A percentile compares a stretch with the other conserved stretches of the same genome.
Evolutionary conservation across 163 green algal species (phyloP).

Genomic region (Volvox carteri): DNA sequence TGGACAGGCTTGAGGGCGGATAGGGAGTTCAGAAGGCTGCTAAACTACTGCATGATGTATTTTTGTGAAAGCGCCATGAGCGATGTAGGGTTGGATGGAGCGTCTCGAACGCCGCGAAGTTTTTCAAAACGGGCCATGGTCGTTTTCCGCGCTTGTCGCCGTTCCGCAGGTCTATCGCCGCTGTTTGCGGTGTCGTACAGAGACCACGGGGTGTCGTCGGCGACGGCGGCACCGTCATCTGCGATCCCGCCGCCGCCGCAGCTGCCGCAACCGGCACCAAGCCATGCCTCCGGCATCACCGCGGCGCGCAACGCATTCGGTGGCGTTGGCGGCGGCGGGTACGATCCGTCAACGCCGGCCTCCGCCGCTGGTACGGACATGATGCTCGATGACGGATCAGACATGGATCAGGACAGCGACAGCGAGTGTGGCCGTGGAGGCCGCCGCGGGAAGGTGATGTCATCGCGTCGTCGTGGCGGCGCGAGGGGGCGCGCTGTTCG

Average conservation of each 20-base stretch:
- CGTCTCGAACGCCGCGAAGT: too few relatives aligned
- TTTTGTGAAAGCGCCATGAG: too few relatives aligned
- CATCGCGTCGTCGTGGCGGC: not conserved
- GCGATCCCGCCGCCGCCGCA: not conserved
- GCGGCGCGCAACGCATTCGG: not conserved
- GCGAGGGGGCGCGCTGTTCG: not conserved
- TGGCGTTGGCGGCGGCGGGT: not conserved
- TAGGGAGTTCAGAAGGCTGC: too few relatives aligned
- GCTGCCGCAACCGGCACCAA: not conserved
- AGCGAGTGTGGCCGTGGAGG: not conserved
- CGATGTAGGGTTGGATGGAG: too few relatives aligned
- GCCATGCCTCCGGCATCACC: too few relatives aligned
- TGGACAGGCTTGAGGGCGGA: too few relatives aligned
- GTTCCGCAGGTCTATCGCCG: conserved; percentile 30
- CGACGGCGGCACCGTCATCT: not conserved
- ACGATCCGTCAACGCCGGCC: not conserved
- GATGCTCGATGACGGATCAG: conserved; percentile 30
- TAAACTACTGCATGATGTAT: too few relatives aligned
- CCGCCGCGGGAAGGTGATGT: not conserved
- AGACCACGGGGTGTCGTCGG: too few relatives aligned
- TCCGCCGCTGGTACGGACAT: conserved; percentile 15
- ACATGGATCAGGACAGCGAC: conserved; percentile 31
- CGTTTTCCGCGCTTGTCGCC: too few relatives aligned
- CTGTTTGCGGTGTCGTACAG: conserved; percentile 12
- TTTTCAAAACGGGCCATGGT: too few relatives aligned